Conservation (phyloP, 164 flowering plant species). For the Kingdonia uniflora region DNA sequence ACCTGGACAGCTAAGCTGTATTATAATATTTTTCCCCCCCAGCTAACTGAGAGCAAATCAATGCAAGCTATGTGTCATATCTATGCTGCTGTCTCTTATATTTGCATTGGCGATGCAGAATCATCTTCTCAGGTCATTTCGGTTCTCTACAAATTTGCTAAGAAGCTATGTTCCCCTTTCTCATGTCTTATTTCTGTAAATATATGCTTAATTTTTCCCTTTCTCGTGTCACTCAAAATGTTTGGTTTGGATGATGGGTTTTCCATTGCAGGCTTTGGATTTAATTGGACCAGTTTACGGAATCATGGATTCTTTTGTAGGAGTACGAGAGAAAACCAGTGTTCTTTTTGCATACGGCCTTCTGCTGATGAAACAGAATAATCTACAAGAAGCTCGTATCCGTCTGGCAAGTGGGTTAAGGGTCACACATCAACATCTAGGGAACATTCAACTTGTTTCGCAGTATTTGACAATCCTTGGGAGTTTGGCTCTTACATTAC, state of each 20-base stretch:
- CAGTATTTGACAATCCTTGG: slow-evolving; percentile 90
- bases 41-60: slow-evolving; percentile 80
- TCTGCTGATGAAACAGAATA: slow-evolving; percentile 78
- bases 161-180: background rate
- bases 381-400: slow-evolving; percentile 83
- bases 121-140: slow-evolving; percentile 67
- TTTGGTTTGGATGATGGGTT: background rate
- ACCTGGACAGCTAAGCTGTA: background rate
- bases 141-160: too few species aligned
- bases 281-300: slow-evolving; percentile 76
- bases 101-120: slow-evolving; percentile 88
- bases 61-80: slow-evolving; percentile 82
- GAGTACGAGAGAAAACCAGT: slow-evolving; percentile 81
- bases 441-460: slow-evolving; percentile 90
- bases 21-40: slow-evolving; percentile 6
- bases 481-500: slow-evolving; percentile 83
- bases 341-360: slow-evolving; percentile 85
- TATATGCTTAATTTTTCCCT: background rate
- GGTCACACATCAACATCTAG: slow-evolving; percentile 71
- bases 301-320: slow-evolving; percentile 78
- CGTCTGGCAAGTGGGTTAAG: slow-evolving; percentile 83
- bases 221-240: background rate
- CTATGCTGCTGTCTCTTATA: slow-evolving; percentile 86
- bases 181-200: background rate
- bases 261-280: slow-evolving; percentile 71